Percentiles rank a stretch among this genome's conserved stretches.
phyloP scores from a whole-genome alignment of 257 asterid species.

The Solanum medicagineum region DNA sequence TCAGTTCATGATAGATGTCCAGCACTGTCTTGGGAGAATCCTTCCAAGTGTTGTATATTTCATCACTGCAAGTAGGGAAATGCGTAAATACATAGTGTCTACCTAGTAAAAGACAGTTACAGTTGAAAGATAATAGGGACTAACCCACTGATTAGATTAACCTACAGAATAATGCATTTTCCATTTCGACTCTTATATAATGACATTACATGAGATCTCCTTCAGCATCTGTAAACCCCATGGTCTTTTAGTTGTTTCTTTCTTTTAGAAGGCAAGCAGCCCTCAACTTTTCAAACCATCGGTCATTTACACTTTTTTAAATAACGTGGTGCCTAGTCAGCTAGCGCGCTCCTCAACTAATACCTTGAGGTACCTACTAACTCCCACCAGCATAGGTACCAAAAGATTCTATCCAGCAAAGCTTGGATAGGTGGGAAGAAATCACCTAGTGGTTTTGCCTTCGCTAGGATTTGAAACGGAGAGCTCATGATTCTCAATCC shows the following conservation, averaged over 20 bases:
- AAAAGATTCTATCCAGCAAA: not conserved
- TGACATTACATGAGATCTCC: not conserved
- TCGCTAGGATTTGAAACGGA: not conserved
- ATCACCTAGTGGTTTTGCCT: not conserved
- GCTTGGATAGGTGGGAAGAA: not conserved
- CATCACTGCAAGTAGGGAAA: constrained; percentile 32
- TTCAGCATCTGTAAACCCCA: not conserved
- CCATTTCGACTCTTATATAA: not conserved
- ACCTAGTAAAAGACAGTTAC: not conserved
- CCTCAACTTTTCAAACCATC: not conserved
- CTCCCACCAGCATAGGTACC: not conserved
- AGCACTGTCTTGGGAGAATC: constrained; percentile 70
- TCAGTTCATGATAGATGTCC: constrained; percentile 62
- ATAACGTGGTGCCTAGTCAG: not conserved
- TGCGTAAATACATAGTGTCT: not conserved
- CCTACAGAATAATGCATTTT: not conserved
- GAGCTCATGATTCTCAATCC: not conserved
- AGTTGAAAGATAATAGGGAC: not conserved
- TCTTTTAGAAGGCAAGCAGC: not conserved
- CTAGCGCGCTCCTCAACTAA: not conserved
- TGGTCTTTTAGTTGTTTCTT: not conserved
- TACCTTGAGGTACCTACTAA: not conserved
- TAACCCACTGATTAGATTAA: not conserved
- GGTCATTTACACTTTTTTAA: not conserved
- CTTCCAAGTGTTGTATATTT: constrained; percentile 48